These are phyloP conservation scores for Platanus orientalis DNA, from an alignment of 164 flowering plant genomes.

Conservation along the genomic window DNA sequence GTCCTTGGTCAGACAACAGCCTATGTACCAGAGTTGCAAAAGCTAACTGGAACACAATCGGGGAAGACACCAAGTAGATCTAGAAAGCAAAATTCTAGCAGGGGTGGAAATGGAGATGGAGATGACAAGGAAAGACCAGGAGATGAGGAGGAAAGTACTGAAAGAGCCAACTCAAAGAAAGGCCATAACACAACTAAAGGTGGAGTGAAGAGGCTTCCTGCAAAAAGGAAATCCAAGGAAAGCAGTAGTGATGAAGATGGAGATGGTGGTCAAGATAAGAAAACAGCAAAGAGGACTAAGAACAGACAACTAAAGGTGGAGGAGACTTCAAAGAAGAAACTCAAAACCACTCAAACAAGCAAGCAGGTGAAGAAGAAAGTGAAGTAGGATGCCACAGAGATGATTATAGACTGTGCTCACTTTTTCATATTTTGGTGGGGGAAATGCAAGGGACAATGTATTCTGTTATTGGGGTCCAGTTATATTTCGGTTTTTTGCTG, in stretches of 20 bases:
- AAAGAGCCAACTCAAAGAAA: constrained; percentile 25
- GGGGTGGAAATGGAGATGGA: constrained; percentile 12
- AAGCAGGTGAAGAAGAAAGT: constrained; percentile 6
- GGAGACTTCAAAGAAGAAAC: constrained; percentile 9
- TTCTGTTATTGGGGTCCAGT: no score
- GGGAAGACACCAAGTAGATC: constrained; percentile 38
- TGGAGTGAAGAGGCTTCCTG: constrained; percentile 22
- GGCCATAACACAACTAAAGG: constrained; percentile 22
- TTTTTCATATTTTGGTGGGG: background rate
- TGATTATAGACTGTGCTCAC: background rate
- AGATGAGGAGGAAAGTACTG: constrained; percentile 26
- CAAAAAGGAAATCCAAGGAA: constrained; percentile 35
- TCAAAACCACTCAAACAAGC: constrained; percentile 2
- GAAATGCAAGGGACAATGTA: no score
- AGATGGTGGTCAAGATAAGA: constrained; percentile 13
- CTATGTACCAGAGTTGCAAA: constrained; percentile 86
- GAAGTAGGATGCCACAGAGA: constrained; percentile 2
- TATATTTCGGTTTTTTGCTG: no score
- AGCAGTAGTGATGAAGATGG: constrained; percentile 26
- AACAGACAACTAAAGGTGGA: constrained; percentile 20
- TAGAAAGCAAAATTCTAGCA: constrained; percentile 24
- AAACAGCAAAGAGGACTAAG: constrained; percentile 15
- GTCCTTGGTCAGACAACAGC: constrained; percentile 68
- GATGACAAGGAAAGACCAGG: constrained; percentile 24
- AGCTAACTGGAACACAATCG: constrained; percentile 50